These are phyloP conservation scores for Ballota nigra DNA, from an alignment of 257 asterid species.

Conservation along the genomic window DNA sequence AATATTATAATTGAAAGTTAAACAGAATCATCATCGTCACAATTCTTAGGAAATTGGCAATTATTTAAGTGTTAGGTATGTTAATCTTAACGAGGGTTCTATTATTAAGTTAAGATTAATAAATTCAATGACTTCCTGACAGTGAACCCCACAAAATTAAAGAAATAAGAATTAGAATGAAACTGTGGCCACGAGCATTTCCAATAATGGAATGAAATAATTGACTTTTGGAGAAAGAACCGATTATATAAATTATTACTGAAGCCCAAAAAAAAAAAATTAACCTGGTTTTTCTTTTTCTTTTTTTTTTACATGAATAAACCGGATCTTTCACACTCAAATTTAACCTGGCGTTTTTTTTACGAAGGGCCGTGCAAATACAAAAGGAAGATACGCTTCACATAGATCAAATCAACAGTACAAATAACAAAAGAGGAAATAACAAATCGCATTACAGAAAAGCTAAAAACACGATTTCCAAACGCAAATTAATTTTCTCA, in stretches of 20 bases:
- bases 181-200: neutral
- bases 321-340: neutral
- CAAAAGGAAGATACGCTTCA: neutral
- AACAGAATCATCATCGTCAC: neutral
- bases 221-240: neutral
- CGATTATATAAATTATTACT: neutral
- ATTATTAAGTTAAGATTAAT: neutral
- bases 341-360: too few species aligned
- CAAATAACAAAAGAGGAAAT: neutral
- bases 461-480: neutral
- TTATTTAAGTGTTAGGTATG: neutral
- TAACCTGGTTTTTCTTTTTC: neutral
- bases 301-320: neutral
- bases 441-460: neutral
- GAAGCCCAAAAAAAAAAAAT: neutral
- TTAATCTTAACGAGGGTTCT: neutral
- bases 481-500: neutral
- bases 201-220: slow-evolving; percentile 3
- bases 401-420: neutral
- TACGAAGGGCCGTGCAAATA: neutral
- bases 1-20: too few species aligned
- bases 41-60: neutral
- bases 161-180: neutral
- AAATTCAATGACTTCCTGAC: neutral
- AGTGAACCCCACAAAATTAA: neutral